phyloP scores from a whole-genome alignment of 441 rosid species.

The Brassica hybrid region DNA sequence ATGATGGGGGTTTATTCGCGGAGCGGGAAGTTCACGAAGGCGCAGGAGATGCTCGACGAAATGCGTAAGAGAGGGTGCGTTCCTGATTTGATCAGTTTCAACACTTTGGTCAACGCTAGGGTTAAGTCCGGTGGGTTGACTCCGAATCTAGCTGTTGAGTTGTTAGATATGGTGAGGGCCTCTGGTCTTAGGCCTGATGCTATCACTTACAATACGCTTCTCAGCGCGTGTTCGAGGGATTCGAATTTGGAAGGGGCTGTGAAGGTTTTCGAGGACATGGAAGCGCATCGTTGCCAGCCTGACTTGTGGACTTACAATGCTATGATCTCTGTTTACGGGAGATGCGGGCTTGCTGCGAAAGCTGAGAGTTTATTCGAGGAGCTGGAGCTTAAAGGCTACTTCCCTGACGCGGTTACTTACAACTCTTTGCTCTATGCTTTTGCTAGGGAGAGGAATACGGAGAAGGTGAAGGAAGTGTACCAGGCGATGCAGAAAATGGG shows the following conservation, averaged over 20 bases:
- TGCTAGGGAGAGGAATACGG: constrained; percentile 84
- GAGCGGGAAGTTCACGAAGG: constrained; percentile 66
- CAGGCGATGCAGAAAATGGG: constrained; percentile 82
- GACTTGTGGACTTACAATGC: constrained; percentile 98
- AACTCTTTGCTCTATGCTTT: constrained; percentile 95
- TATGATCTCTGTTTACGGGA: constrained; percentile 89
- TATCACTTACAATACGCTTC: constrained; percentile 88
- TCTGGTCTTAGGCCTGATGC: constrained; percentile 86
- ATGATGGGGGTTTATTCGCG: constrained; percentile 97
- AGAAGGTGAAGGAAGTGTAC: constrained; percentile 73
- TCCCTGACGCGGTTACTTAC: constrained; percentile 87
- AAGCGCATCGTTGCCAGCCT: constrained; percentile 73
- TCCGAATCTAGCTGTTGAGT: constrained; percentile 65
- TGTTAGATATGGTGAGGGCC: constrained; percentile 75
- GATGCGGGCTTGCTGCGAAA: constrained; percentile 74
- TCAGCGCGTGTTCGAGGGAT: constrained; percentile 88
- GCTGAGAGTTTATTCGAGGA: constrained; percentile 80
- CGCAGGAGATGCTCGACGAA: constrained; percentile 71
- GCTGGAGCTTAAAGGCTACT: constrained; percentile 77
- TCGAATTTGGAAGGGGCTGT: constrained; percentile 79
- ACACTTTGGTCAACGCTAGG: constrained; percentile 87
- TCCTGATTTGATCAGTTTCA: constrained; percentile 95
- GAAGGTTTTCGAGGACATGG: constrained; percentile 80
- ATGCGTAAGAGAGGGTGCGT: constrained; percentile 82
- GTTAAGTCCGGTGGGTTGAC: constrained; percentile 64